Base-by-base conservation (phyloP, 306 rosid genomes). In the Hippophae gyantsensis region DNA sequence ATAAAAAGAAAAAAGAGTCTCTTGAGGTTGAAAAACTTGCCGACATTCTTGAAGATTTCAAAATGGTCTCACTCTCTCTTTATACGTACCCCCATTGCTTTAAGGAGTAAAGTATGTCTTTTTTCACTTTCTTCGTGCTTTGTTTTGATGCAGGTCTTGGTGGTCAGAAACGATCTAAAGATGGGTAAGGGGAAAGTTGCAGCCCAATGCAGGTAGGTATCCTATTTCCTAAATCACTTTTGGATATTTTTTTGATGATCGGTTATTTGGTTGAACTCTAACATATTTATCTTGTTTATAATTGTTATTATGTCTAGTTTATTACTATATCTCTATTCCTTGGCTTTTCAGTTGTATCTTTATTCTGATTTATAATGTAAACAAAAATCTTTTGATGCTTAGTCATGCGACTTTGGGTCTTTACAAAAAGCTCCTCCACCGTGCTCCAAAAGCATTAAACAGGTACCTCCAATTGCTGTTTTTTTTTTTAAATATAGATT, bases 121-220 rank as follows among this genome's bases (percentile, higher is more conserved):
- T 52, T 48, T 25, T 52, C 52, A 42, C 41, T 27, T 57, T 23
- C 10, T 56, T 42, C 23, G 6, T 18, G 23, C 25, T 23, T 38
- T 13, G 42, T 61, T 63, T 4, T 27, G 52, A 2, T 60, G 75
- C 69, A 90, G 98, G 79, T 90, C 60, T 82, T 92, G 56, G 96
- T 92, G 13, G 99, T 85, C 18, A 78, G 95, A 59, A 92, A 92
- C 75, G 96, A 92, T 78, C 85, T 92, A 47, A 92, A 92, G 81
- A 92, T 92, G 96, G 99, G 99, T 38, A 92, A 92, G 73, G 99
- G 99, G 60, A 92, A 92, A 60, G 85, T 92, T 78, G 96, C 88
- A 10, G 96, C 99, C 57, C 96, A 92, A 71, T 92, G 96, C 95
- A 87, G 99, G 99, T 88, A 65, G 42, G 41, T 40, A 18, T 40